Evolutionary conservation across 2,329 filamentous ascomycete species (phyloP).

Genomic region (Hirsutella thompsonii): DNA sequence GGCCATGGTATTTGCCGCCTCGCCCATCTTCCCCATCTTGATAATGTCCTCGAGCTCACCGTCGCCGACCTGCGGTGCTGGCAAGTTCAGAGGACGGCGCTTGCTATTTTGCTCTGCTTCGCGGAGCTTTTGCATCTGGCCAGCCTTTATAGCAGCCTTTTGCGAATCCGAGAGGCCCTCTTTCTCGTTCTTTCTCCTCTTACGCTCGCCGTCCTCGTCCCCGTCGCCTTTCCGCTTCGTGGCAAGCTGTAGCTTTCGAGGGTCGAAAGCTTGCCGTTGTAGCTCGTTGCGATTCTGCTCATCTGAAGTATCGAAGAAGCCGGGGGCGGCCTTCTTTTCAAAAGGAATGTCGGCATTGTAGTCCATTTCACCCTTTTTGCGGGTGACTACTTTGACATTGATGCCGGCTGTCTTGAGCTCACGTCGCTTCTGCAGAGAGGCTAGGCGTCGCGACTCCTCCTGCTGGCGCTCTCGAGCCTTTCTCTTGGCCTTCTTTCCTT

Average conservation of each 20-base stretch:
- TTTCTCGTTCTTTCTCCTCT: slow-evolving; percentile 83
- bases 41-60: slow-evolving; percentile 92
- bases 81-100: slow-evolving; percentile 68
- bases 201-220: slow-evolving; percentile 70
- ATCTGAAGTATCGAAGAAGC: slow-evolving; percentile 88
- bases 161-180: slow-evolving; percentile 63
- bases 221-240: slow-evolving; percentile 92
- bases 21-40: slow-evolving; percentile 93
- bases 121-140: slow-evolving; percentile 84
- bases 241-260: slow-evolving; percentile 76
- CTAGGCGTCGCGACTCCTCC: slow-evolving; percentile 83
- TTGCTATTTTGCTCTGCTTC: slow-evolving; percentile 97
- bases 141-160: slow-evolving; percentile 83
- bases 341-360: slow-evolving; percentile 99
- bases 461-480: slow-evolving; percentile 93
- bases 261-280: slow-evolving; percentile 77
- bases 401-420: slow-evolving; percentile 97
- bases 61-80: slow-evolving; percentile 84
- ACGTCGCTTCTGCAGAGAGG: slow-evolving; percentile 83
- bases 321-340: slow-evolving; percentile 76
- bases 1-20: slow-evolving; percentile 66
- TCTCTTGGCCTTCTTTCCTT: slow-evolving; percentile 97
- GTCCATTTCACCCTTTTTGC: slow-evolving; percentile 96
- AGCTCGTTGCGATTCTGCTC: slow-evolving; percentile 72
- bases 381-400: slow-evolving; percentile 87